Percentiles rank a stretch among this genome's conserved stretches.
Evolutionary conservation across 495 filamentous ascomycete species (phyloP).

Genomic region (Xylaria scruposa): DNA sequence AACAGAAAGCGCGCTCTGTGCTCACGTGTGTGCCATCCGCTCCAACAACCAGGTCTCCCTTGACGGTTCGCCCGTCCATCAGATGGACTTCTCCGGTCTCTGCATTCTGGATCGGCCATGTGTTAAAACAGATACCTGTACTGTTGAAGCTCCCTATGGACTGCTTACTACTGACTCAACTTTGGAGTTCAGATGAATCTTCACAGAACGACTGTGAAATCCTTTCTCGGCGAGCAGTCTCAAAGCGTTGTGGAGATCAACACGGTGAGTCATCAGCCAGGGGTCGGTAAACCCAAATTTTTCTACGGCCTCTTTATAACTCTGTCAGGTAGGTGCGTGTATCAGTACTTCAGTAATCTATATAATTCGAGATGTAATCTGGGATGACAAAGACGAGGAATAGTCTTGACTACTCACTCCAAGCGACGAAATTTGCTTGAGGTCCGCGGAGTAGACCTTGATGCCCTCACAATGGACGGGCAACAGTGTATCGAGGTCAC

Average conservation of each 20-base stretch:
- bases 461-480: conserved; percentile 9
- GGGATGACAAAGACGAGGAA: background rate
- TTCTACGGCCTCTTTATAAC: background rate
- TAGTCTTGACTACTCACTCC: background rate
- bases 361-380: too few species aligned
- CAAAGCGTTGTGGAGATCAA: conserved; percentile 39
- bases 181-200: conserved; percentile 39
- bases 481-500: conserved; percentile 56
- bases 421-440: background rate
- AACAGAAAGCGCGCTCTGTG: background rate
- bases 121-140: conserved; percentile 10
- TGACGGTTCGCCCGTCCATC: conserved; percentile 41
- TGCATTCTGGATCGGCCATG: conserved; percentile 38
- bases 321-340: background rate
- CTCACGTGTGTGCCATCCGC: conserved; percentile 58
- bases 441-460: background rate
- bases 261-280: conserved; percentile 13
- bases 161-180: conserved; percentile 40
- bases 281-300: background rate
- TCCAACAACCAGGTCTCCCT: conserved; percentile 55
- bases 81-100: conserved; percentile 49
- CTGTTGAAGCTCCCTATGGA: conserved; percentile 30
- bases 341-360: conserved; percentile 1
- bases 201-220: conserved; percentile 42
- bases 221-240: conserved; percentile 44